Evolutionary conservation across 2,329 filamentous ascomycete genomes (phyloP).

Genomic region (Ampelomyces quisqualis): DNA sequence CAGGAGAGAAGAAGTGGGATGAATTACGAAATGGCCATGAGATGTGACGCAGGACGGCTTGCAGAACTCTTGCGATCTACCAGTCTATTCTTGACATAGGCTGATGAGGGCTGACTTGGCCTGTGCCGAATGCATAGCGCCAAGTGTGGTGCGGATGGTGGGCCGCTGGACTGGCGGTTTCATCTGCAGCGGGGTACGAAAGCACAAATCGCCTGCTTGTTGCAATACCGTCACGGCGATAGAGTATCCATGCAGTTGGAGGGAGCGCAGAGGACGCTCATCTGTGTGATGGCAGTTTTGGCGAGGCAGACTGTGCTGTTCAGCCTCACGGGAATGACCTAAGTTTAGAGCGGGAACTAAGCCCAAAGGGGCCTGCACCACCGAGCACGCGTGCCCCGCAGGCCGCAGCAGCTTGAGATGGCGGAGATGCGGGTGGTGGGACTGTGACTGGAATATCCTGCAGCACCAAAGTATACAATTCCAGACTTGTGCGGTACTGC

Average conservation of each 20-base stretch:
- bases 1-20: neutral
- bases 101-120: conserved; percentile 3
- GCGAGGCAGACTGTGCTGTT: conserved; percentile 1
- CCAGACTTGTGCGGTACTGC: neutral
- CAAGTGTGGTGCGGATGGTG: conserved; percentile 1
- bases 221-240: conserved; percentile 10
- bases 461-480: neutral
- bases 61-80: neutral
- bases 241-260: conserved; percentile 1
- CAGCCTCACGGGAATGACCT: conserved; percentile 5
- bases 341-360: conserved; percentile 19
- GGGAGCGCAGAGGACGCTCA: neutral
- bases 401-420: conserved; percentile 6
- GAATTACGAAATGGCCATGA: neutral
- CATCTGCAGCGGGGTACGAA: conserved; percentile 5
- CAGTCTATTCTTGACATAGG: neutral
- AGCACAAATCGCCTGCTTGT: conserved; percentile 5
- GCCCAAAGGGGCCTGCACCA: neutral
- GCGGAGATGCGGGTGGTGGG: conserved; percentile 6
- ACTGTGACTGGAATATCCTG: conserved; percentile 2
- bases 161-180: conserved; percentile 4
- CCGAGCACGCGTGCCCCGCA: conserved; percentile 9
- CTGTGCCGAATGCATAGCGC: neutral
- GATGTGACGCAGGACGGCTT: too few relatives aligned
- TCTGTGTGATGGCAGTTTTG: conserved; percentile 1